These are phyloP conservation scores for Apiotrichum brassicae DNA, from an alignment of 1,284 basidiomycete species.

Conservation along the genomic window DNA sequence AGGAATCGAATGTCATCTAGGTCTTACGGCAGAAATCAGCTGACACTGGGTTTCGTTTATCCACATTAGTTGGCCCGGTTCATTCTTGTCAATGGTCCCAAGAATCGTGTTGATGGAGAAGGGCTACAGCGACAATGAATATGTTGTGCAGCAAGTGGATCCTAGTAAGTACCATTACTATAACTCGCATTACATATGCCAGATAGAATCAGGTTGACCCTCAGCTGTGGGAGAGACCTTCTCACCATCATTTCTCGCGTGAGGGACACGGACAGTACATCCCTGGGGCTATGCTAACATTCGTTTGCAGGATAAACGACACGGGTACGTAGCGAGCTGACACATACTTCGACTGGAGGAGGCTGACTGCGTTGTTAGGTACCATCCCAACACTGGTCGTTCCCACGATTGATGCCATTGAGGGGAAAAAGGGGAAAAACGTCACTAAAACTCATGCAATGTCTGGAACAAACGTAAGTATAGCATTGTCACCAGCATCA, in stretches of 20 bases:
- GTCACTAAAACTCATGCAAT: conserved; percentile 26
- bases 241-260: conserved; percentile 45
- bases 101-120: conserved; percentile 46
- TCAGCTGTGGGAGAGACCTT: conserved; percentile 50
- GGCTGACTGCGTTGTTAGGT: neutral
- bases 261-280: conserved; percentile 12
- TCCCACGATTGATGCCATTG: conserved; percentile 52
- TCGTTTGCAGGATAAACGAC: neutral
- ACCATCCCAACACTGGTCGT: conserved; percentile 70
- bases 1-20: no score
- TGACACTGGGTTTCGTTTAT: no score
- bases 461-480: conserved; percentile 48
- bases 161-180: conserved; percentile 41
- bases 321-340: neutral
- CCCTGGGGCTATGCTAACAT: neutral
- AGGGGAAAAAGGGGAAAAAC: neutral
- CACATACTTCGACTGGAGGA: no score
- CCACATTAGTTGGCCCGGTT: conserved; percentile 37
- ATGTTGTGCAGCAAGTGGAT: conserved; percentile 42
- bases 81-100: conserved; percentile 47
- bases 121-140: conserved; percentile 46
- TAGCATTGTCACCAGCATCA: neutral
- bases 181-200: no score
- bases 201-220: no score
- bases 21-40: no score